phyloP scores from a whole-genome alignment of 495 filamentous ascomycete species.

The Hypoxylon rickii region DNA sequence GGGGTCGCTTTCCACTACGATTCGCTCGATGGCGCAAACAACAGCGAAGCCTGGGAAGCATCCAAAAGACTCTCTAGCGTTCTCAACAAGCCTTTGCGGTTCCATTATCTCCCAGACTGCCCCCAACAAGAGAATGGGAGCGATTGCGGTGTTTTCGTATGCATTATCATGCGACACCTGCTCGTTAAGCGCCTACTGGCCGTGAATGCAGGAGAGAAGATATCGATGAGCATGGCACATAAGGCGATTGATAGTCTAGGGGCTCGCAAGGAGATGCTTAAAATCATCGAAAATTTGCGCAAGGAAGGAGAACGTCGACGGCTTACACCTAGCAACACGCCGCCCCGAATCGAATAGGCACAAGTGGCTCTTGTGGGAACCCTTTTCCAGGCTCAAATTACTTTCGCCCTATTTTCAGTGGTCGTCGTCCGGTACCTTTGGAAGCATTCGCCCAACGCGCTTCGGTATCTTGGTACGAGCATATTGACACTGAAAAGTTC shows the following conservation, averaged over 20 bases:
- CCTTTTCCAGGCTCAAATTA: too few species aligned
- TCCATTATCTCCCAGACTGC: conserved; percentile 77
- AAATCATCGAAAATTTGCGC: conserved; percentile 77
- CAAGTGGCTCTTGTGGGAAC: too few species aligned
- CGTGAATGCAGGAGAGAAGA: conserved; percentile 75
- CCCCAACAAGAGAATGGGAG: conserved; percentile 91
- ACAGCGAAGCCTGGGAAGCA: conserved; percentile 68
- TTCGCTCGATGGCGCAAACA: conserved; percentile 78
- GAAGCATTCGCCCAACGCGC: background rate
- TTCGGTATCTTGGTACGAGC: background rate
- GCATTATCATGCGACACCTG: conserved; percentile 87
- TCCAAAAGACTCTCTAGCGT: conserved; percentile 65
- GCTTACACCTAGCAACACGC: conserved; percentile 33
- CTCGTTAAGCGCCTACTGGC: conserved; percentile 80
- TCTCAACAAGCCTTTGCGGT: conserved; percentile 66
- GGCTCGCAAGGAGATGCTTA: conserved; percentile 84
- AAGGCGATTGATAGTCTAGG: conserved; percentile 75
- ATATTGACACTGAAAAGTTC: background rate
- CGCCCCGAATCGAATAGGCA: conserved; percentile 37
- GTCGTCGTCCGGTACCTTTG: background rate
- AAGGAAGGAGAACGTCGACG: conserved; percentile 82
- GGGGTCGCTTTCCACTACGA: conserved; percentile 97
- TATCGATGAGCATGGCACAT: conserved; percentile 90
- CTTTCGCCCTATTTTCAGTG: background rate
- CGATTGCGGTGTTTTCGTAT: conserved; percentile 97